Conservation (phyloP, 2,329 filamentous ascomycete species). For the Aspergillus brasiliensis region DNA sequence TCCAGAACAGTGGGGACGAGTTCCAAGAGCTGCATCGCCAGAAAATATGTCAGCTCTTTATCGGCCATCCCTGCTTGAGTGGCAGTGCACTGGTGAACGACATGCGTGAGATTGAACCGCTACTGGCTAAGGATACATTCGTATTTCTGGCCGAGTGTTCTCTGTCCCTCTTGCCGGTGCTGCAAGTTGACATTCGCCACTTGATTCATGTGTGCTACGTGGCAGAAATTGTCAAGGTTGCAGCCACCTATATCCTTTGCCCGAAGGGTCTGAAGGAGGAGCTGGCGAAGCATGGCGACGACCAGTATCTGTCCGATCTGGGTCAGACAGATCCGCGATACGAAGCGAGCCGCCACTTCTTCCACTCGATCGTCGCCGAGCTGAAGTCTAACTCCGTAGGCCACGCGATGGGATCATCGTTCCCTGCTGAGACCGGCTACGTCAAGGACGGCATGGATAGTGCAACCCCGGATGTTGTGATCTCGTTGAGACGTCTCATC, state of each 20-base stretch:
- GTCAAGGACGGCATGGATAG: slow-evolving; percentile 41
- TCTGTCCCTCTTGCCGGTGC: slow-evolving; percentile 67
- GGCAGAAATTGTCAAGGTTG: slow-evolving; percentile 84
- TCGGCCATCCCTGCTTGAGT: slow-evolving; percentile 52
- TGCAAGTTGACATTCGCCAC: slow-evolving; percentile 74
- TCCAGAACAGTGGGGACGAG: slow-evolving; percentile 60
- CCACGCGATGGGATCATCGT: slow-evolving; percentile 36
- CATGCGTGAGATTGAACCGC: slow-evolving; percentile 43
- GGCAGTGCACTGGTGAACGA: slow-evolving; percentile 37
- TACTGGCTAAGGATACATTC: slow-evolving; percentile 43
- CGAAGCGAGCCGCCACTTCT: slow-evolving; percentile 37
- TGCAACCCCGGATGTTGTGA: slow-evolving; percentile 34
- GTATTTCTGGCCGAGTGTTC: slow-evolving; percentile 77
- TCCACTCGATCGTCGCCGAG: slow-evolving; percentile 41
- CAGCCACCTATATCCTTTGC: slow-evolving; percentile 56
- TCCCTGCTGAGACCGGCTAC: slow-evolving; percentile 40
- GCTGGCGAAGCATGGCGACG: slow-evolving; percentile 32
- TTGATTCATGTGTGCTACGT: slow-evolving; percentile 84
- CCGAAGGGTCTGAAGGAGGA: slow-evolving; percentile 41
- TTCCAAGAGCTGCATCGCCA: slow-evolving; percentile 68
- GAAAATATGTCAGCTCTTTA: slow-evolving; percentile 76
- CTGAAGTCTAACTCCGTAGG: slow-evolving; percentile 41
- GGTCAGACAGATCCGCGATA: slow-evolving; percentile 34
- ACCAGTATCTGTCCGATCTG: slow-evolving; percentile 26
- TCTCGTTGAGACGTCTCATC: slow-evolving; percentile 48